These are phyloP conservation scores for Galeopsis tetrahit DNA, from an alignment of 257 asterid species.

Conservation along the genomic window DNA sequence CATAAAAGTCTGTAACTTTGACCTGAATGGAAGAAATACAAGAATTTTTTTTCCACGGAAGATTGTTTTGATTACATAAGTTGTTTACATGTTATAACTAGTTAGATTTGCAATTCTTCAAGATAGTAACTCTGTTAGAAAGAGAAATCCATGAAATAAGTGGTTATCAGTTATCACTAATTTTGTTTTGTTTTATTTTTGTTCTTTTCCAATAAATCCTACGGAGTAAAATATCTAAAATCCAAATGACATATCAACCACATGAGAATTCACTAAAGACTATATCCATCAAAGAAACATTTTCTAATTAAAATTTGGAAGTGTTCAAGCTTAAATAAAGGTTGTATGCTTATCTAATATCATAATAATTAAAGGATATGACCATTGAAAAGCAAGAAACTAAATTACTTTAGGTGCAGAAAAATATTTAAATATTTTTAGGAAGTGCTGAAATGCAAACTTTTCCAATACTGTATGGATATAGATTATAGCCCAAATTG, in stretches of 20 bases:
- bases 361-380: not conserved
- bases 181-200: not conserved
- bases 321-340: not conserved
- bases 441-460: slow-evolving; percentile 3
- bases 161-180: not conserved
- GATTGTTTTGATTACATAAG: not conserved
- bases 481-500: slow-evolving; percentile 23
- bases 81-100: slow-evolving; percentile 1
- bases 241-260: slow-evolving; percentile 15
- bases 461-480: not conserved
- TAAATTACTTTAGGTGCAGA: slow-evolving; percentile 7
- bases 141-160: not conserved
- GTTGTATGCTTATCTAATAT: slow-evolving; percentile 7
- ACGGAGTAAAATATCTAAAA: no score
- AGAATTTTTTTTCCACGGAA: not conserved
- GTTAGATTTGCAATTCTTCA: not conserved
- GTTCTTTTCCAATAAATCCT: not conserved
- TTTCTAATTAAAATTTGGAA: not conserved
- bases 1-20: not conserved
- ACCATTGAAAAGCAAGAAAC: slow-evolving; percentile 2
- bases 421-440: not conserved
- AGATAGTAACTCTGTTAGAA: not conserved
- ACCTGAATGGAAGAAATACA: not conserved
- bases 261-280: slow-evolving; percentile 12
- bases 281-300: not conserved